Evolutionary conservation across 345 rosid species (phyloP), one percentile per base, ranked within the genome.

Genomic region (Syzygium oleosum): DNA sequence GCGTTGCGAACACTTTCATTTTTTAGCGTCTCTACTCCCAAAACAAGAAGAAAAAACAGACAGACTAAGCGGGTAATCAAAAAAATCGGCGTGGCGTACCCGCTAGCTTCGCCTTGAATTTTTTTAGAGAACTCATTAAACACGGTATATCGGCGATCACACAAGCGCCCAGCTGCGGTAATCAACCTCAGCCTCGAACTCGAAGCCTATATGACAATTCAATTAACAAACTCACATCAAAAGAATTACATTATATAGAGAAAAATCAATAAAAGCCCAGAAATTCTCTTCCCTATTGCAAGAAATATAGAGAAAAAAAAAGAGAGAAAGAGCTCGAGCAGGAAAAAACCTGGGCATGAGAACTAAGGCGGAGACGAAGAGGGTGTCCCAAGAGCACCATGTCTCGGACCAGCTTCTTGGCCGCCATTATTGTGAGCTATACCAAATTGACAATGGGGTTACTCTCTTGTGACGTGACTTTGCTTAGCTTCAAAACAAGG

Each of bases 81-180:
- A 59, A 56, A 46, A 58, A 58, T 58, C 17, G 7, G 29, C 87
- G 46, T 92, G 7, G 29, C 85, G 51, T 92, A 95, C 98, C 93
- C 92, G 46, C 90, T 91, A 87, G 90, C 97, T 93, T 95, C 97
- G 54, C 98, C 98, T 93, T 91, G 94, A 85, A 98, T 87, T 88
- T 94, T 93, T 89, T 94, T 93, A 3, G 97, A 95, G 87, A 97
- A 96, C 65, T 97, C 97, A 83, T 94, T 94, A 86, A 98, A 94
- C 52, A 96, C 95, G 52, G 99, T 93, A 88, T 94, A 96, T 87
- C 77, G 89, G 52, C 96, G 98, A 92, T 86, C 87, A 87, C 87
- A 88, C 31, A 85, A 79, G 88, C 34, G 88, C 85, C 94, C 94
- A 89, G 91, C 87, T 5, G 87, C 87, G 41, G 91, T 84, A 17